Conservation (phyloP, 129 eudicot genomes). For the Heracleum sosnowskyi region DNA sequence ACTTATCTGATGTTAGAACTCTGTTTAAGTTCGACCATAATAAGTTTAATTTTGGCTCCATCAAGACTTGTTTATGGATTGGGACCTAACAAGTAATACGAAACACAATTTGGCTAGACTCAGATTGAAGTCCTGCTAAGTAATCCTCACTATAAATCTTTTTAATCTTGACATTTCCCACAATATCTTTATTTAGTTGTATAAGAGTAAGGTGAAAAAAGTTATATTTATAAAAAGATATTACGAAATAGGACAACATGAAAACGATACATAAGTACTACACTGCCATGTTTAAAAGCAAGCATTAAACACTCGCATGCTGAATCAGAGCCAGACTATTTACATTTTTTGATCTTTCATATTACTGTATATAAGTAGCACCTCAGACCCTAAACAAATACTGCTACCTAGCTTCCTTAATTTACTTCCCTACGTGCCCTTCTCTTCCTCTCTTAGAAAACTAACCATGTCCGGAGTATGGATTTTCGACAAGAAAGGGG, state of each 20-base stretch:
- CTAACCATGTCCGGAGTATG: constrained; percentile 32
- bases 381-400: constrained; percentile 1
- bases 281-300: constrained; percentile 2
- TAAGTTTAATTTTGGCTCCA: too few species aligned
- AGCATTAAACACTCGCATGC: constrained; percentile 7
- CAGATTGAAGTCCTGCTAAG: too few species aligned
- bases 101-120: too few species aligned
- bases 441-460: neutral
- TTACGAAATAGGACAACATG: neutral
- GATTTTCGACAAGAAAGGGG: constrained; percentile 33
- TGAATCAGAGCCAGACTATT: too few species aligned
- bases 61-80: too few species aligned
- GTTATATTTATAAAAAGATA: too few species aligned
- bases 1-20: too few species aligned
- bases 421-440: neutral
- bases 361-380: neutral
- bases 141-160: too few species aligned
- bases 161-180: too few species aligned
- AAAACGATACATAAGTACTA: neutral
- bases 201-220: neutral
- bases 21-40: too few species aligned
- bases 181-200: too few species aligned
- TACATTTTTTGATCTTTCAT: neutral
- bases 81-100: too few species aligned
- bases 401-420: neutral